Percentiles rank a stretch among this genome's conserved stretches.
These are phyloP conservation scores for Bonia amplexicaulis DNA, from an alignment of 176 grass and related monocot species.

Conservation along the genomic window DNA sequence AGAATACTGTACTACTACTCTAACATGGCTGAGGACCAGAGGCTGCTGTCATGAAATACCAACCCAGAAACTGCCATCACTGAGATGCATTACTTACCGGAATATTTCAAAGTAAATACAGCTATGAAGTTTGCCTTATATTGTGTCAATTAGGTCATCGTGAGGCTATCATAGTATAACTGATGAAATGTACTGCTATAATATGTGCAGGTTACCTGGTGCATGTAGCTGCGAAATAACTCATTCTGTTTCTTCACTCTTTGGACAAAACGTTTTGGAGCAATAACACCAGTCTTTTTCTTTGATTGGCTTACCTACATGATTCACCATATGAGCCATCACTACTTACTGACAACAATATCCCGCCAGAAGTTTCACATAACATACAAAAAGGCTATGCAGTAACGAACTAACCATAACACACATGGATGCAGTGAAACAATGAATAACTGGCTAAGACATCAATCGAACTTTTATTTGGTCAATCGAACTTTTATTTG, in stretches of 20 bases:
- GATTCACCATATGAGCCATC: not conserved
- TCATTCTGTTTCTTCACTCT: conserved; percentile 99
- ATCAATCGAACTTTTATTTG: not conserved
- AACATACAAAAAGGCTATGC: conserved; percentile 11
- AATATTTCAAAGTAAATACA: not conserved
- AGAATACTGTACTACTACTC: not conserved
- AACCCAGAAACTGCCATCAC: not conserved
- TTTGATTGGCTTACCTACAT: conserved; percentile 87
- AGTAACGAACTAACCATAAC: not conserved
- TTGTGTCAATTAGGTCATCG: not conserved
- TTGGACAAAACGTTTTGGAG: conserved; percentile 96
- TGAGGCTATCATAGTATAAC: conserved; percentile 5
- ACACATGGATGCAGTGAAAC: not conserved
- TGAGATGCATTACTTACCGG: conserved; percentile 8
- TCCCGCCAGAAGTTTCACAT: not conserved
- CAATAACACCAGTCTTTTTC: conserved; percentile 98
- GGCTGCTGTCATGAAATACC: not conserved
- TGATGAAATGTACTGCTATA: not conserved
- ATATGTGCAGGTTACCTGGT: conserved; percentile 61
- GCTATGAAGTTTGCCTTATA: not conserved
- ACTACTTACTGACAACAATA: not conserved
- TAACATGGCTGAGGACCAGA: not conserved
- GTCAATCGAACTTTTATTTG: no score
- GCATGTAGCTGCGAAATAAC: conserved; percentile 95
- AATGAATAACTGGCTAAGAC: not conserved